Conservation (phyloP, 1,284 basidiomycete species). For the Sporisorium scitamineum region DNA sequence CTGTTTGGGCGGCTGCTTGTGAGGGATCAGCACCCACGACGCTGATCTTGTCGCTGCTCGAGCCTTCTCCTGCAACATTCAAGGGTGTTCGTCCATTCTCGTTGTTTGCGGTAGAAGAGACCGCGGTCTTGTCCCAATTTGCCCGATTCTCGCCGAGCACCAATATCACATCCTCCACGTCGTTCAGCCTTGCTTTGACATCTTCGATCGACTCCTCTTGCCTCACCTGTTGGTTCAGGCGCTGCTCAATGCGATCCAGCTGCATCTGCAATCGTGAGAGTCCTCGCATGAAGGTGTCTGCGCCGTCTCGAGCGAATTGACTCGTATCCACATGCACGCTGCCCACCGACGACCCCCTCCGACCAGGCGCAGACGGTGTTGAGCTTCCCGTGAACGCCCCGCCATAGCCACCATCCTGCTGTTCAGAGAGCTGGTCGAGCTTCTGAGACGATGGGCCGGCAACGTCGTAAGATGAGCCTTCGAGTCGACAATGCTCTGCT, state of each 20-base stretch:
- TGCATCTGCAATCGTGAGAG: constrained; percentile 32
- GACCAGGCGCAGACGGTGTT: constrained; percentile 5
- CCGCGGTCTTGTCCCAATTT: constrained; percentile 15
- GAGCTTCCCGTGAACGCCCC: background rate
- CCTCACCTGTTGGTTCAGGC: constrained; percentile 19
- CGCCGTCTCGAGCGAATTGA: background rate
- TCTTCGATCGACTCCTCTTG: constrained; percentile 29
- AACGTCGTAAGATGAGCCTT: constrained; percentile 18
- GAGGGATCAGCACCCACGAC: background rate
- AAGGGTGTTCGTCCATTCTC: background rate
- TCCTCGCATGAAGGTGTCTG: constrained; percentile 19
- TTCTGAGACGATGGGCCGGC: constrained; percentile 21
- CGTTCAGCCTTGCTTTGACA: constrained; percentile 35
- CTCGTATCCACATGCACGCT: constrained; percentile 4
- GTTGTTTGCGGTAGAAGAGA: background rate
- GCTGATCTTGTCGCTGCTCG: background rate
- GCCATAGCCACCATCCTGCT: constrained; percentile 11
- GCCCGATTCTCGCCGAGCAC: constrained; percentile 33
- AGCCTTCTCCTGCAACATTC: background rate
- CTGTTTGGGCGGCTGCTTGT: background rate
- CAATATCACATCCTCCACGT: constrained; percentile 44
- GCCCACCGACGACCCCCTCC: constrained; percentile 15
- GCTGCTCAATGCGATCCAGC: constrained; percentile 43
- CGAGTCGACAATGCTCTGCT: constrained; percentile 43
- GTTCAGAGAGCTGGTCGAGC: constrained; percentile 8